phyloP scores from a whole-genome alignment of 768 basidiomycete genomes.

The Tricholoma sp. region DNA sequence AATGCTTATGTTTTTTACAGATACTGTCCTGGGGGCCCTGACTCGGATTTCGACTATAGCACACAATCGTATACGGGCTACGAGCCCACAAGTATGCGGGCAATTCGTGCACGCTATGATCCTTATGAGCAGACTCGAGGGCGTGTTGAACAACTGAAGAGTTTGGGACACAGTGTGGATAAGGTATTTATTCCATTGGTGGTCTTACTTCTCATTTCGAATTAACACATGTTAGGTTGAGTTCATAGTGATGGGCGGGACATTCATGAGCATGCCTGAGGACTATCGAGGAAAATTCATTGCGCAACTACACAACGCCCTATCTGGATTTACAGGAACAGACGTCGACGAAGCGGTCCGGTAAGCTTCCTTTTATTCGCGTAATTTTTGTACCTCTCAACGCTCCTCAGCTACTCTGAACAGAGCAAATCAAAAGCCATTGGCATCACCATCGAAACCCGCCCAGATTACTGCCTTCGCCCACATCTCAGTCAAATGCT shows the following conservation, averaged over 20 bases:
- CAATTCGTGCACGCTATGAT: constrained; percentile 91
- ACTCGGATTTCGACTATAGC: constrained; percentile 99
- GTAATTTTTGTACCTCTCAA: not conserved
- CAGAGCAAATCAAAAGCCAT: constrained; percentile 98
- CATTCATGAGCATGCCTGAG: constrained; percentile 99
- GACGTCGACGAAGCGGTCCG: constrained; percentile 96
- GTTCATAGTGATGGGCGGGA: constrained; percentile 97
- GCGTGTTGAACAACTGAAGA: constrained; percentile 92
- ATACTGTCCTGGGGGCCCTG: constrained; percentile 97
- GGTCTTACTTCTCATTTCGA: not conserved
- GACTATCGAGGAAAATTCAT: constrained; percentile 92
- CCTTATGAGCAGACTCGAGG: constrained; percentile 97
- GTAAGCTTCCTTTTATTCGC: constrained; percentile 25
- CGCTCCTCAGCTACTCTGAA: constrained; percentile 70
- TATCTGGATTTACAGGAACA: constrained; percentile 89
- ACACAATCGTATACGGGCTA: constrained; percentile 96
- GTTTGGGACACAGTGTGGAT: constrained; percentile 94
- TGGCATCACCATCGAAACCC: constrained; percentile 97
- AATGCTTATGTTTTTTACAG: constrained; percentile 30
- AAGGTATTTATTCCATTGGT: constrained; percentile 52
- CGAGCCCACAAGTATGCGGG: constrained; percentile 98
- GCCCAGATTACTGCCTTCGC: constrained; percentile 96
- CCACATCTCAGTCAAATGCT: constrained; percentile 99
- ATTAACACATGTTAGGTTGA: constrained; percentile 50
- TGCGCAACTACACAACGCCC: constrained; percentile 93